Base-by-base conservation (phyloP, 441 rosid species). In the Euphorbia schlechtendalii region DNA sequence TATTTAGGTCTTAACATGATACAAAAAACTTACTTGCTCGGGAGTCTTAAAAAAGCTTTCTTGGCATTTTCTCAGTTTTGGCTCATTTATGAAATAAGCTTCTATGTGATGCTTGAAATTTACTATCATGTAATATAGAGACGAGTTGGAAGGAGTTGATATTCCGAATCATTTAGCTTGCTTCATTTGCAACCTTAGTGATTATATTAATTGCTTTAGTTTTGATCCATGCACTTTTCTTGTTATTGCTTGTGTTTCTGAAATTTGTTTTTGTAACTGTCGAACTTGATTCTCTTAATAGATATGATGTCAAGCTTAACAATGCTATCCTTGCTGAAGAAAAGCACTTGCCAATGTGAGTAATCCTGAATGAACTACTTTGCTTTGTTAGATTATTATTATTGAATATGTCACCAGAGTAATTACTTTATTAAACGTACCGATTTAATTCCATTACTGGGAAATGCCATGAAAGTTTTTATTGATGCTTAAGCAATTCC, bases 291-390 rank as follows among this genome's bases (percentile, higher is more conserved):
- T 69, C 18, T 52, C 28, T 30, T 64, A 51, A 68, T 77, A 86
- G 92, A 68, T 92, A 89, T 66, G 96, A 83, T 12, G 57, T 92
- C 84, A 84, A 81, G 80, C 73, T 83, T 80, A 90, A 88, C 90
- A 74, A 93, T 80, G 97, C 97, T 12, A 93, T 90, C 74, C 92
- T 90, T 40, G 99, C 97, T 0, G 97, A 93, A 71, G 97, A 93
- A 69, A 93, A 90, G 80, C 97, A 88, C 73, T 69, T 93, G 65
- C 87, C 95, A 8, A 93, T 93, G 98, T 93, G 81, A 82, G 91
- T 22, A 45, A 43, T 36, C 4, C 7, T 27, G 3, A 62, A 20
- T 18, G 2, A 5, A 3, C 2, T 1, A 1, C 34, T 32, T 32
- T 6, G 34, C 34, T 32, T 32, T 15, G n/a, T n/a, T n/a, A n/a